A percentile compares a stretch with the other conserved stretches of the same genome.
phyloP scores from a whole-genome alignment of 495 filamentous ascomycete genomes.

The Daldinia caldariorum region DNA sequence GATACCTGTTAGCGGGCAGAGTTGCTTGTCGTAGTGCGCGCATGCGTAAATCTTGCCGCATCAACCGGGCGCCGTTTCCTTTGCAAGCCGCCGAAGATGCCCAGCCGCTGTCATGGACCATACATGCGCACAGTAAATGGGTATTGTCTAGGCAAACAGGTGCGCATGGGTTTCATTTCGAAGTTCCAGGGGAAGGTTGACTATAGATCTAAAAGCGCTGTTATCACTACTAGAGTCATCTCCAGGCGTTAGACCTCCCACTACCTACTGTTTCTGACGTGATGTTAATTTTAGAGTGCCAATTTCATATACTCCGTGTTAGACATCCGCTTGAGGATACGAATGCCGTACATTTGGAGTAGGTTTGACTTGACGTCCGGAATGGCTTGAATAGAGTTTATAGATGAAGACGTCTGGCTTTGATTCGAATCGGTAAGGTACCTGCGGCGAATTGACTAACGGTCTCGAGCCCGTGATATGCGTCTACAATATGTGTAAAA shows the following conservation, averaged over 20 bases:
- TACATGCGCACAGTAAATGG: background rate
- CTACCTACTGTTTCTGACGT: background rate
- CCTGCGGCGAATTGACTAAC: background rate
- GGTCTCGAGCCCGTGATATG: background rate
- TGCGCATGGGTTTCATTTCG: conserved; percentile 24
- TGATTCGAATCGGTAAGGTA: background rate
- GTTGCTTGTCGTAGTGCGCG: conserved; percentile 18
- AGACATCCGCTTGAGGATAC: background rate
- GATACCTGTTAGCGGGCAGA: conserved; percentile 12
- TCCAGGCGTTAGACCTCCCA: background rate
- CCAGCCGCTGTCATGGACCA: conserved; percentile 21
- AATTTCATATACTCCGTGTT: background rate
- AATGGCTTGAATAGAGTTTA: too few species aligned
- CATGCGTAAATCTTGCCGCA: conserved; percentile 15
- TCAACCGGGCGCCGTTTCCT: conserved; percentile 13
- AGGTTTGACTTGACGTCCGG: too few species aligned
- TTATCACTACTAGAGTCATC: background rate
- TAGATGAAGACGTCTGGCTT: background rate
- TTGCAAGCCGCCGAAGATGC: conserved; percentile 9
- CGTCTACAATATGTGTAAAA: background rate
- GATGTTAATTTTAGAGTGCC: background rate
- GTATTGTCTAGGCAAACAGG: conserved; percentile 1
- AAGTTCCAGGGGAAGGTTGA: conserved; percentile 27
- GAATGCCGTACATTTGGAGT: background rate
- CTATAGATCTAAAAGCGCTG: conserved; percentile 15